These are phyloP conservation scores for Collybia mongolica DNA, from an alignment of 768 basidiomycete species.

Conservation along the genomic window DNA sequence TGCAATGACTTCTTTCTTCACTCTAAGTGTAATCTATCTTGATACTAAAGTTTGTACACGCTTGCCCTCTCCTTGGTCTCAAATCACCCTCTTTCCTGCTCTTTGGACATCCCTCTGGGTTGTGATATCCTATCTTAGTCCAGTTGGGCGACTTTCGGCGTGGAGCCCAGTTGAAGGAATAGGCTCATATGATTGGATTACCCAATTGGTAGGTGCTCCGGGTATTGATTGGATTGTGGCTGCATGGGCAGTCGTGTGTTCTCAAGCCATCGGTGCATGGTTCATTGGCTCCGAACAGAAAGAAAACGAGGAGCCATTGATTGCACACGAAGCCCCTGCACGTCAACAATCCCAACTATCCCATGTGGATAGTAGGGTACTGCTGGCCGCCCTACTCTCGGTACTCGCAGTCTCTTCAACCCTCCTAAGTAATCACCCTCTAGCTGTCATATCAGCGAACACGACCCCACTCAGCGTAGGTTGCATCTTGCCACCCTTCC, in stretches of 20 bases:
- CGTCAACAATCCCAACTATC: conserved; percentile 11
- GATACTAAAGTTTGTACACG: conserved; percentile 33
- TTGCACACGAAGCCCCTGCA: conserved; percentile 12
- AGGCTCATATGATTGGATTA: conserved; percentile 64
- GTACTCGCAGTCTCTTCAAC: conserved; percentile 59
- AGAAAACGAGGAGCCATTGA: conserved; percentile 16
- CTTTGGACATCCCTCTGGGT: conserved; percentile 70
- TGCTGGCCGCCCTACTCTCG: conserved; percentile 40
- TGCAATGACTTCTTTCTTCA: conserved; percentile 39
- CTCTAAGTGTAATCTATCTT: conserved; percentile 36
- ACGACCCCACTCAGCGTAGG: conserved; percentile 63
- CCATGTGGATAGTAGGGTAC: conserved; percentile 21
- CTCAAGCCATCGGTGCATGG: conserved; percentile 54
- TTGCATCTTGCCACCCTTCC: conserved; percentile 60
- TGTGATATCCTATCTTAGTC: conserved; percentile 50
- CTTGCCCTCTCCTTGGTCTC: conserved; percentile 35
- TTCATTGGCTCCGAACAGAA: conserved; percentile 43
- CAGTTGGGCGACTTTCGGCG: conserved; percentile 67
- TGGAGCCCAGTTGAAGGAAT: conserved; percentile 64
- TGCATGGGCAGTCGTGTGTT: conserved; percentile 71
- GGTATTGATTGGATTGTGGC: conserved; percentile 73
- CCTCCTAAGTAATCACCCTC: conserved; percentile 37
- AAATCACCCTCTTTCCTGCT: conserved; percentile 61
- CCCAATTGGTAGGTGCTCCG: conserved; percentile 53
- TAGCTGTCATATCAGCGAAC: conserved; percentile 30